phyloP scores from a whole-genome alignment of 495 filamentous ascomycete genomes.

The Chaetomium fimeti region DNA sequence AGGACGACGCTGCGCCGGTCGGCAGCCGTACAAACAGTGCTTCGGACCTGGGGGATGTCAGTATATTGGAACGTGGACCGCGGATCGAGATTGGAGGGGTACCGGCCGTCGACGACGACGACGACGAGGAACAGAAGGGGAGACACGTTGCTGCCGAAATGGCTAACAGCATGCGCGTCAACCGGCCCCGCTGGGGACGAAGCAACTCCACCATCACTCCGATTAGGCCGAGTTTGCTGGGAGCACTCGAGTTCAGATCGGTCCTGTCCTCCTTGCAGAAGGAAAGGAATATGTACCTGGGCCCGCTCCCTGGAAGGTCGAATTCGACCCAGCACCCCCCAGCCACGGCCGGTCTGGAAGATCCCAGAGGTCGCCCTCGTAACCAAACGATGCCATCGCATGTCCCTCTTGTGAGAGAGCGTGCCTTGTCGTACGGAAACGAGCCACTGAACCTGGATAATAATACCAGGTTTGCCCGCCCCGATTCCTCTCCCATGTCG shows the following conservation, averaged over 20 bases:
- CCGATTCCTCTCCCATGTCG: slow-evolving; percentile 11
- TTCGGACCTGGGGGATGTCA: slow-evolving; percentile 61
- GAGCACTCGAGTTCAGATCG: slow-evolving; percentile 89
- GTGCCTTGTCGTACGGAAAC: slow-evolving; percentile 36
- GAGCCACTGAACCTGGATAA: slow-evolving; percentile 28
- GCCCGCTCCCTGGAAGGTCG: slow-evolving; percentile 64
- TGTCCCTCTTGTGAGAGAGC: slow-evolving; percentile 26
- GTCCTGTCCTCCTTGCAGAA: slow-evolving; percentile 80
- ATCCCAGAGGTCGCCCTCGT: slow-evolving; percentile 24
- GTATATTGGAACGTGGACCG: slow-evolving; percentile 63
- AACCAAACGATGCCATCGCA: slow-evolving; percentile 19
- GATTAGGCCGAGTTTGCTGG: slow-evolving; percentile 89
- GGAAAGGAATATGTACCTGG: slow-evolving; percentile 66
- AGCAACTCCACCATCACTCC: slow-evolving; percentile 71
- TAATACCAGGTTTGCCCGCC: slow-evolving; percentile 11
- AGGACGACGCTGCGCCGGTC: slow-evolving; percentile 58
- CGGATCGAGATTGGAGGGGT: slow-evolving; percentile 51
- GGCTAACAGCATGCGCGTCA: slow-evolving; percentile 88
- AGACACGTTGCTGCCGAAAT: slow-evolving; percentile 76
- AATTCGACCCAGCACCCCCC: slow-evolving; percentile 59
- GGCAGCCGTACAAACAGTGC: slow-evolving; percentile 49
- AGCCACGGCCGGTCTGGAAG: slow-evolving; percentile 13
- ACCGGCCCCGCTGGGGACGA: slow-evolving; percentile 64
- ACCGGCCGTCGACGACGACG: slow-evolving; percentile 58
- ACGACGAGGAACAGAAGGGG: slow-evolving; percentile 71